Evolutionary conservation across 2,329 filamentous ascomycete species (phyloP).

Genomic region (Aureobasidium zeae): DNA sequence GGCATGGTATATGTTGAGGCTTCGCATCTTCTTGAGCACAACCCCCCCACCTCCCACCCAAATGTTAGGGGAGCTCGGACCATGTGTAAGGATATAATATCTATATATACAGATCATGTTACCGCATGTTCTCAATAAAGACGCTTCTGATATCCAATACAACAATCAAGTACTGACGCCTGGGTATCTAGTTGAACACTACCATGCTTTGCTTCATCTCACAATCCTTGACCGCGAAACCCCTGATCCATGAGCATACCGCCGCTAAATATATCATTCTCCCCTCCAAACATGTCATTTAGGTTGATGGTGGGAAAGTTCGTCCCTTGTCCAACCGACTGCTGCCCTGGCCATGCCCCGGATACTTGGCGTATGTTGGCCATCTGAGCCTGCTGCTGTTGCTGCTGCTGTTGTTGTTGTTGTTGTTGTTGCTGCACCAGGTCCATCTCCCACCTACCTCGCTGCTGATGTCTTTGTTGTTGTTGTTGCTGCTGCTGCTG

Average conservation of each 20-base stretch:
- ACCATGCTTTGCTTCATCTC: background rate
- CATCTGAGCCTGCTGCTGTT: conserved; percentile 20
- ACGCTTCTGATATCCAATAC: too few species aligned
- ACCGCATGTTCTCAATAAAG: too few species aligned
- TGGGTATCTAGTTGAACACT: conserved; percentile 13
- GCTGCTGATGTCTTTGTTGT: conserved; percentile 19
- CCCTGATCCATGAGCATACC: conserved; percentile 23
- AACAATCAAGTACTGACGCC: background rate
- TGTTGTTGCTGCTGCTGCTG: conserved; percentile 35
- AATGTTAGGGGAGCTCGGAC: too few species aligned
- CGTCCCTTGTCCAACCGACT: conserved; percentile 19
- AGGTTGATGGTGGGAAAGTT: conserved; percentile 29
- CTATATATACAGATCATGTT: too few species aligned
- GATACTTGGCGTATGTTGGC: conserved; percentile 20
- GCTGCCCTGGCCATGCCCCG: conserved; percentile 19
- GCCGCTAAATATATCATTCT: conserved; percentile 26
- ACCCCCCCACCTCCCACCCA: too few species aligned
- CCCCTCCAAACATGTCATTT: conserved; percentile 30
- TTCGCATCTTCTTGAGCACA: too few species aligned
- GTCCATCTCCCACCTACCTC: conserved; percentile 5
- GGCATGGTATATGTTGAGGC: too few species aligned
- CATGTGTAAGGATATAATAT: too few species aligned
- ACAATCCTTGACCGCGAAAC: background rate
- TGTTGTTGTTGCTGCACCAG: conserved; percentile 20
- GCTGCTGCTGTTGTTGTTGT: conserved; percentile 19